A percentile compares a stretch with the other conserved stretches of the same genome.
These are phyloP conservation scores for Tephrocybe sp. DNA, from an alignment of 768 basidiomycete genomes.

Conservation along the genomic window DNA sequence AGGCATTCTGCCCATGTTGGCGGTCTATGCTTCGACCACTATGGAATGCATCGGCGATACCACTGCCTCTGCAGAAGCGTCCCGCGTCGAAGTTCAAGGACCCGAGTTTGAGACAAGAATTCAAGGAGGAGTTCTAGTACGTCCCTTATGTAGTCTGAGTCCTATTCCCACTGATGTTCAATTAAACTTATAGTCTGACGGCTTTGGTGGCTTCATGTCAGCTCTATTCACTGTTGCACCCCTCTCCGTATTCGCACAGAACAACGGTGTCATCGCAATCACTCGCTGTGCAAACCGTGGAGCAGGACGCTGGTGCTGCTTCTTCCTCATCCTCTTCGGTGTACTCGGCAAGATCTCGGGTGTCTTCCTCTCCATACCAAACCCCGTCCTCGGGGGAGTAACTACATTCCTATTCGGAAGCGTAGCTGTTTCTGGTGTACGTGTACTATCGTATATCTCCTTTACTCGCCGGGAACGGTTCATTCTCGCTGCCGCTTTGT, in stretches of 20 bases:
- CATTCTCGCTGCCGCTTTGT: conserved; percentile 64
- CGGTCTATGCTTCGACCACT: conserved; percentile 53
- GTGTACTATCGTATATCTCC: conserved; percentile 58
- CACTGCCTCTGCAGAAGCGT: conserved; percentile 81
- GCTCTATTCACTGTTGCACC: conserved; percentile 82
- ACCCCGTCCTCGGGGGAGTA: conserved; percentile 79
- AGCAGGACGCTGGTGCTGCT: conserved; percentile 78
- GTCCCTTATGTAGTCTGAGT: conserved; percentile 18
- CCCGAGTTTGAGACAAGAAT: conserved; percentile 78
- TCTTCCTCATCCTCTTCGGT: conserved; percentile 78
- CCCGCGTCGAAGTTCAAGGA: conserved; percentile 69
- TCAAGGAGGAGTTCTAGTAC: conserved; percentile 75
- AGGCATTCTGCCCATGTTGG: conserved; percentile 48
- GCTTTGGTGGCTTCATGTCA: conserved; percentile 77
- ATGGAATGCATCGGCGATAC: conserved; percentile 89
- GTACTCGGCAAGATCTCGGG: conserved; percentile 81
- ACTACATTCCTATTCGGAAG: conserved; percentile 85
- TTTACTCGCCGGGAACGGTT: conserved; percentile 69
- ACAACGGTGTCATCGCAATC: conserved; percentile 80
- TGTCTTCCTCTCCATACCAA: conserved; percentile 82
- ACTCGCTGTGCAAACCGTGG: conserved; percentile 81
- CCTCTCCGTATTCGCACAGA: conserved; percentile 67
- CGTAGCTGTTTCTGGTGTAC: conserved; percentile 67
- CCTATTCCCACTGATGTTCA: conserved; percentile 40
- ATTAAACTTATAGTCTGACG: conserved; percentile 56